Percentiles rank a stretch among this genome's conserved stretches.
Evolutionary conservation across 2,329 filamentous ascomycete genomes (phyloP).

Genomic region (Trichophyton equinum): DNA sequence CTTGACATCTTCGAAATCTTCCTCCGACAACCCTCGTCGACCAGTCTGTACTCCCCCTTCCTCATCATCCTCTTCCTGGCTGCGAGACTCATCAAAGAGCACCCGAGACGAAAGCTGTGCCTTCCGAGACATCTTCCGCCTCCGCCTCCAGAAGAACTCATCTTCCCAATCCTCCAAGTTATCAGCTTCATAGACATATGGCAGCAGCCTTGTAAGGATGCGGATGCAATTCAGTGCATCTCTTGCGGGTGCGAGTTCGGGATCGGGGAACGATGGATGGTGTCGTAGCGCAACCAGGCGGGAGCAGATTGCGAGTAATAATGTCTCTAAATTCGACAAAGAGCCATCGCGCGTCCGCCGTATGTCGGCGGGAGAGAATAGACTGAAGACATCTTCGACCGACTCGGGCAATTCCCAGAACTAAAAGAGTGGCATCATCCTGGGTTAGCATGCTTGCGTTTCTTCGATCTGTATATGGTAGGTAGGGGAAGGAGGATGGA

Average conservation of each 20-base stretch:
- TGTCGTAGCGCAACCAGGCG: slow-evolving; percentile 71
- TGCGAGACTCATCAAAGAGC: slow-evolving; percentile 63
- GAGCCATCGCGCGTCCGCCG: slow-evolving; percentile 75
- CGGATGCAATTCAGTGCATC: slow-evolving; percentile 94
- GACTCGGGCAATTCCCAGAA: slow-evolving; percentile 98
- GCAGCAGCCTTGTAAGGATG: slow-evolving; percentile 75
- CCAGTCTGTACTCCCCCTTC: slow-evolving; percentile 18
- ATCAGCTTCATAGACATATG: slow-evolving; percentile 85
- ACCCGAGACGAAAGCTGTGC: slow-evolving; percentile 58
- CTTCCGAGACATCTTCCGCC: slow-evolving; percentile 59
- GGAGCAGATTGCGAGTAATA: slow-evolving; percentile 71
- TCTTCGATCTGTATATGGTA: background rate
- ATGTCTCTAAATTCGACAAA: slow-evolving; percentile 76
- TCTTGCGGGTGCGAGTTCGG: slow-evolving; percentile 66
- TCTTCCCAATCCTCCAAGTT: slow-evolving; percentile 76
- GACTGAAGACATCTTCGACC: slow-evolving; percentile 88
- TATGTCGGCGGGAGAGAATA: slow-evolving; percentile 82
- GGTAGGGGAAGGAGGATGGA: background rate
- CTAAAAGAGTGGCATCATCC: slow-evolving; percentile 33
- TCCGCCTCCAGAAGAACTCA: slow-evolving; percentile 76
- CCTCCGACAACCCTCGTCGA: background rate
- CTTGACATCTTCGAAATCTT: slow-evolving; percentile 44
- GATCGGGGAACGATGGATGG: slow-evolving; percentile 80
- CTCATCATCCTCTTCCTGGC: slow-evolving; percentile 35
- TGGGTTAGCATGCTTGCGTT: background rate